Percentiles rank a stretch among this genome's conserved stretches.
Evolutionary conservation across 805 yeast genomes (phyloP).

Genomic region (Teunomyces aglyptinius): DNA sequence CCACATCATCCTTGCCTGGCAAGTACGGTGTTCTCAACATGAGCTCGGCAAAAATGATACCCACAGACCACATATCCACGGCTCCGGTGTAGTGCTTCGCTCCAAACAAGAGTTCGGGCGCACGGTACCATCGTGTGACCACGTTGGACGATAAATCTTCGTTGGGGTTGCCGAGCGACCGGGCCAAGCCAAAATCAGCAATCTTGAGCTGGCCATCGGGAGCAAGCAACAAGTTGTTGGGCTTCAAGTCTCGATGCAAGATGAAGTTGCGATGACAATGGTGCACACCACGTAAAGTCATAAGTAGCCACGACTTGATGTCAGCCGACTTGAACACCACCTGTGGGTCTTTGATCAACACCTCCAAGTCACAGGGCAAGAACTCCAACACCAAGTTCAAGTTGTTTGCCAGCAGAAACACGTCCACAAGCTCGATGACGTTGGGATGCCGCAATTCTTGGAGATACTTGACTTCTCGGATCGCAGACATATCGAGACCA

Average conservation of each 20-base stretch:
- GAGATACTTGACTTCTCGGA: slow-evolving; percentile 85
- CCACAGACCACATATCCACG: slow-evolving; percentile 46
- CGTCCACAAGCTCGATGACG: slow-evolving; percentile 86
- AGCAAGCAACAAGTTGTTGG: slow-evolving; percentile 82
- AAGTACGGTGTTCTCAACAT: slow-evolving; percentile 94
- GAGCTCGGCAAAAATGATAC: slow-evolving; percentile 84
- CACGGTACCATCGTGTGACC: slow-evolving; percentile 96
- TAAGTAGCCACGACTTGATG: slow-evolving; percentile 88
- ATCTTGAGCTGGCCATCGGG: slow-evolving; percentile 86
- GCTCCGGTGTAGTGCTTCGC: slow-evolving; percentile 45
- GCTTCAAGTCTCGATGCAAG: slow-evolving; percentile 90
- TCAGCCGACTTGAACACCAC: slow-evolving; percentile 81
- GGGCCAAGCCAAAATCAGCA: slow-evolving; percentile 96
- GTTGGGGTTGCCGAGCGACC: slow-evolving; percentile 71
- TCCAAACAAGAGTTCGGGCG: slow-evolving; percentile 56
- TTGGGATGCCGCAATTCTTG: slow-evolving; percentile 76
- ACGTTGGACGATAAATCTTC: slow-evolving; percentile 87
- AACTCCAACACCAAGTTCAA: slow-evolving; percentile 90
- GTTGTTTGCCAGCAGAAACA: slow-evolving; percentile 63
- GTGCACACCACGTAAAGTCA: slow-evolving; percentile 92
- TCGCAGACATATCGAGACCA: slow-evolving; percentile 96
- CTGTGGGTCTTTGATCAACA: slow-evolving; percentile 75
- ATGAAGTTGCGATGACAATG: slow-evolving; percentile 93
- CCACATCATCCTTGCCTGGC: slow-evolving; percentile 88
- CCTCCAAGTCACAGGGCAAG: slow-evolving; percentile 88